Evolutionary conservation across 2,329 filamentous ascomycete genomes (phyloP), one percentile per base, ranked within the genome.

Genomic region (Aspergillus sp.): DNA sequence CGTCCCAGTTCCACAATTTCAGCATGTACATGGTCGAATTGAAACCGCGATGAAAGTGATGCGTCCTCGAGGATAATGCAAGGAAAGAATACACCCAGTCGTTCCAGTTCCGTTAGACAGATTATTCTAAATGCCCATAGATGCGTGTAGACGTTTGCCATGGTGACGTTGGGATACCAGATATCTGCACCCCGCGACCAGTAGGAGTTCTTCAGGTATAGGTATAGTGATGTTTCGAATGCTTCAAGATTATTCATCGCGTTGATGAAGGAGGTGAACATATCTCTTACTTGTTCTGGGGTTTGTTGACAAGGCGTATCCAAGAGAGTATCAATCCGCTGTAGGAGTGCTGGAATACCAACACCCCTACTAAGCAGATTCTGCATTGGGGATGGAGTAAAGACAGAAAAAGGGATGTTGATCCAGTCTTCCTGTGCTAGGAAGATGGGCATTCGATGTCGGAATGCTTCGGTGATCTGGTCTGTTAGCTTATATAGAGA

Each of bases 51-150:
- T 38, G 37, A 19, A 31, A 42, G 27, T 39, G 30, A 27, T 42
- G 27, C 8, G n/a, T 19, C 27, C 27, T 19, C 26, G 10, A 12
- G 33, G 27, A 19, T 34, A 30, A 38, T 10, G 10, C 32, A 29
- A 33, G 41, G 33, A 3, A 48, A 33, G 31, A n/a, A 41, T 7
- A 12, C 29, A 6, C 10, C n/a, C 1, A 64, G 33, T 7, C 42
- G 52, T 2, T 41, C 39, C 4, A 68, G 53, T 26, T 67, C 62
- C 0, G 46, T 33, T 3, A 64, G 46, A 44, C 67, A 71, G 2
- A 70, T 56, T 5, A 68, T 59, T 34, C 56, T 59, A 28, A 71
- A 66, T 0, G 64, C 55, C 68, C 67, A 71, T 6, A 61, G 58
- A 34, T 72, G 66, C 0, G 62, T 68, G 12, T 63, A 51, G 4